Base-by-base conservation (phyloP, 176 grass and related monocot genomes). In the Hordeum vulgare region DNA sequence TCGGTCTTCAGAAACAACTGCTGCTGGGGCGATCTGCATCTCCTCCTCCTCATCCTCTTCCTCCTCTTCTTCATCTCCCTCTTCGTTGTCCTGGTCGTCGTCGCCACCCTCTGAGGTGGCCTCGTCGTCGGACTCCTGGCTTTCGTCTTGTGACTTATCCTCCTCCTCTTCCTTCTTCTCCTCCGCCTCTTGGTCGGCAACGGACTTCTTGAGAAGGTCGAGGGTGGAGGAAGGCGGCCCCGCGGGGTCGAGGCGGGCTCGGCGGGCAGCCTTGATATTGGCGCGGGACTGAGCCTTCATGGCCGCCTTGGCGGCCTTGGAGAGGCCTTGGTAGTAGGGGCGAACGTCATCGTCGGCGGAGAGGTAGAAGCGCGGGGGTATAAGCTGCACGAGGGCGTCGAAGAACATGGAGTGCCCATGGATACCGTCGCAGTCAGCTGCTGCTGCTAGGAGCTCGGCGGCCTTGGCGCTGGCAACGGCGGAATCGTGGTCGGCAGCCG, bases 261-360 rank as follows among this genome's bases (percentile, higher is more conserved):
- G 91, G 49, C 87, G 89, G 11, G 93, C 81, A 6, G 92, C 84
- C 88, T 90, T 92, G 68, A 91, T 11, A 53, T 98, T 93, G 69
- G 90, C 77, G 44, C 89, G 82, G 25, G 96, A 91, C 66, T 98
- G 77, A 3, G 81, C 89, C 85, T 95, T 98, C 76, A 86, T 71
- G 17, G 90, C 81, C 57, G 86, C 78, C 90, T 93, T 94, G 75
- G 89, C 85, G 5, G 66, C 23, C 83, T 93, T 94, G 15, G 93
- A 92, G 40, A 98, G 96, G 23, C 96, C 96, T 39, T 91, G 83
- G 71, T 82, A 95, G 87, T 93, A 98, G 13, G 89, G 93, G 44
- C 89, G 90, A 75, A 93, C 91, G 29, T 97, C 92, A 40, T 91
- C 85, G 47, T 44, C 85, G 61, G 62, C 41, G 9, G 87, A 63